Evolutionary conservation across 2,329 filamentous ascomycete species (phyloP).

Genomic region (Tolypocladium cylindrosporum): DNA sequence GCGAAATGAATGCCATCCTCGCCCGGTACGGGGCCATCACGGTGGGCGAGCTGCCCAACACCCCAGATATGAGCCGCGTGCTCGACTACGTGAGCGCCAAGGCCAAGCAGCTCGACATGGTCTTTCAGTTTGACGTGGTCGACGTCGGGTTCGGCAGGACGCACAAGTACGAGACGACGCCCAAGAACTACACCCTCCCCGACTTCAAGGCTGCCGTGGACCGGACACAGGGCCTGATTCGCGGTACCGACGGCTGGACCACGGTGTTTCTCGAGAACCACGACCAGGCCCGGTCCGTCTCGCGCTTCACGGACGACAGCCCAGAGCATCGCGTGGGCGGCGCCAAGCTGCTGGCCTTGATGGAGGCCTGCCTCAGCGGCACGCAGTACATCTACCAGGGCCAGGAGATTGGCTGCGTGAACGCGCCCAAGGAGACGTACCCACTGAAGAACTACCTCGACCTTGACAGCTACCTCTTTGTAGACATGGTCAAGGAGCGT

Average conservation of each 20-base stretch:
- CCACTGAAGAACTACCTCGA: slow-evolving; percentile 45
- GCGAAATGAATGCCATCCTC: slow-evolving; percentile 55
- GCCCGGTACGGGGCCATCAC: slow-evolving; percentile 56
- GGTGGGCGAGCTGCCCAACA: slow-evolving; percentile 58
- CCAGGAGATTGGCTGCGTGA: slow-evolving; percentile 56
- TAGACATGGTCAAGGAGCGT: slow-evolving; percentile 19
- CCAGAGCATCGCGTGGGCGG: slow-evolving; percentile 35
- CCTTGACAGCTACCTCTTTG: slow-evolving; percentile 35
- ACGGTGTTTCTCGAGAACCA: slow-evolving; percentile 57
- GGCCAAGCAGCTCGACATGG: slow-evolving; percentile 56
- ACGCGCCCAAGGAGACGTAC: slow-evolving; percentile 47
- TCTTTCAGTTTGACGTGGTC: slow-evolving; percentile 58
- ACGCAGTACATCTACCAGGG: slow-evolving; percentile 60
- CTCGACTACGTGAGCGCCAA: slow-evolving; percentile 48
- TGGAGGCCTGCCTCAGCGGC: slow-evolving; percentile 42
- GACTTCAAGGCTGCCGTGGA: slow-evolving; percentile 36
- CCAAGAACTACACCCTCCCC: slow-evolving; percentile 32
- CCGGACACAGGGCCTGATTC: slow-evolving; percentile 41
- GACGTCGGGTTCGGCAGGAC: slow-evolving; percentile 45
- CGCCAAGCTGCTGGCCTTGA: slow-evolving; percentile 49
- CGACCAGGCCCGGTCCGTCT: slow-evolving; percentile 50
- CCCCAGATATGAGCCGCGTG: slow-evolving; percentile 46
- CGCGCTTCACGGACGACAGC: slow-evolving; percentile 40
- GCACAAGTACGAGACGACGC: slow-evolving; percentile 41
- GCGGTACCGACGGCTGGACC: slow-evolving; percentile 49